Conservation (phyloP, 176 grass and related monocot species). For the Puccinellia tenuiflora region DNA sequence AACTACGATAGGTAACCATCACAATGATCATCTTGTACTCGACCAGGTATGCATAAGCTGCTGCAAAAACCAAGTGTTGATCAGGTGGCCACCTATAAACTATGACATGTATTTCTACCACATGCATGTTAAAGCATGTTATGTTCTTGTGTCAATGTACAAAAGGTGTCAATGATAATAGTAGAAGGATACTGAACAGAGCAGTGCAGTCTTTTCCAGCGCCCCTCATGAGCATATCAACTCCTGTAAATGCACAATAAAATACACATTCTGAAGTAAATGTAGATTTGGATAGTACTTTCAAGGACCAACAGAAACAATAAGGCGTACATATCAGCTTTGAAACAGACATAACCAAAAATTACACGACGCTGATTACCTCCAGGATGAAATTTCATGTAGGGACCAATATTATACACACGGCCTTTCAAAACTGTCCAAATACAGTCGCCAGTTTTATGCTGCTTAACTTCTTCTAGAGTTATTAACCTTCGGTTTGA, state of each 20-base stretch:
- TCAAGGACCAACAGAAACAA: background rate
- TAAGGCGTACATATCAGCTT: background rate
- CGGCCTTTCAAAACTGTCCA: slow-evolving; percentile 95
- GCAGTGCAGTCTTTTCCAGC: slow-evolving; percentile 88
- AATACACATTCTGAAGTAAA: slow-evolving; percentile 1
- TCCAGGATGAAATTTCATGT: slow-evolving; percentile 99
- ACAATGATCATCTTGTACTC: background rate
- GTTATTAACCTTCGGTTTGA: slow-evolving; percentile 66
- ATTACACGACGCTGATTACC: slow-evolving; percentile 31
- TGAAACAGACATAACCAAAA: slow-evolving; percentile 12
- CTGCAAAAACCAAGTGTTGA: background rate
- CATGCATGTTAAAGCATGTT: background rate
- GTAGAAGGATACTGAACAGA: slow-evolving; percentile 93
- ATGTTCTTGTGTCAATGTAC: background rate
- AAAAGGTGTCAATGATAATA: slow-evolving; percentile 2
- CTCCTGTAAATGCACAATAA: slow-evolving; percentile 51
- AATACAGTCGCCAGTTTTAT: slow-evolving; percentile 68
- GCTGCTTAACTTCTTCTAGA: slow-evolving; percentile 84
- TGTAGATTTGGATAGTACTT: background rate
- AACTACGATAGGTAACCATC: background rate
- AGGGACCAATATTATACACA: slow-evolving; percentile 89
- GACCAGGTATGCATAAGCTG: background rate
- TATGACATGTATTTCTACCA: background rate
- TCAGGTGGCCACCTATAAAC: background rate
- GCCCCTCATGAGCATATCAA: slow-evolving; percentile 95